Evolutionary conservation across 2,329 filamentous ascomycete genomes (phyloP).

Genomic region (Diplodia intermedia): DNA sequence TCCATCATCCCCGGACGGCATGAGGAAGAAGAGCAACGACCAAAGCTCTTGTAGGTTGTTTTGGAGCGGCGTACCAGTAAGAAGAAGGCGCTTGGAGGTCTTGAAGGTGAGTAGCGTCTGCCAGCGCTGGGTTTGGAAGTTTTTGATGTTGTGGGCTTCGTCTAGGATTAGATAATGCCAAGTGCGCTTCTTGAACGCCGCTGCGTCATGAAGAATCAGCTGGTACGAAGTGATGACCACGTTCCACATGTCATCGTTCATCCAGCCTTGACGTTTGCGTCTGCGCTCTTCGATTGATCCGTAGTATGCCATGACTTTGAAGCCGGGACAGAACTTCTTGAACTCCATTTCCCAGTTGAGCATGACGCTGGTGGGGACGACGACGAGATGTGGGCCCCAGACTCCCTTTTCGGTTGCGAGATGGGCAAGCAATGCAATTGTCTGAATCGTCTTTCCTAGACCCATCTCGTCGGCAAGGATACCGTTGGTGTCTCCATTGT

Average conservation of each 20-base stretch:
- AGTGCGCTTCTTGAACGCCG: slow-evolving; percentile 86
- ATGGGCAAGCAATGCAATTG: slow-evolving; percentile 91
- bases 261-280: slow-evolving; percentile 90
- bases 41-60: slow-evolving; percentile 97
- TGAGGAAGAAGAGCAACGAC: slow-evolving; percentile 95
- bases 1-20: slow-evolving; percentile 84
- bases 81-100: slow-evolving; percentile 81
- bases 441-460: slow-evolving; percentile 97
- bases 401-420: slow-evolving; percentile 87
- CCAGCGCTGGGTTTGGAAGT: slow-evolving; percentile 97
- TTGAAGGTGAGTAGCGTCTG: slow-evolving; percentile 94
- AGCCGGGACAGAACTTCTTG: slow-evolving; percentile 98
- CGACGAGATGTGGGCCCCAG: slow-evolving; percentile 95
- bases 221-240: slow-evolving; percentile 98
- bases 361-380: slow-evolving; percentile 98
- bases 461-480: slow-evolving; percentile 99
- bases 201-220: slow-evolving; percentile 89
- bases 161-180: slow-evolving; percentile 99
- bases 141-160: slow-evolving; percentile 99
- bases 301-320: slow-evolving; percentile 98
- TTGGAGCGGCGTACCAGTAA: slow-evolving; percentile 94
- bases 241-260: slow-evolving; percentile 88
- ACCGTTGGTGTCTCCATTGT: slow-evolving; percentile 90
- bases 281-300: slow-evolving; percentile 91
- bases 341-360: slow-evolving; percentile 99